Evolutionary conservation across 805 yeast genomes (phyloP), one percentile per base, ranked within the genome.

Genomic region (Danielia reshetovae): DNA sequence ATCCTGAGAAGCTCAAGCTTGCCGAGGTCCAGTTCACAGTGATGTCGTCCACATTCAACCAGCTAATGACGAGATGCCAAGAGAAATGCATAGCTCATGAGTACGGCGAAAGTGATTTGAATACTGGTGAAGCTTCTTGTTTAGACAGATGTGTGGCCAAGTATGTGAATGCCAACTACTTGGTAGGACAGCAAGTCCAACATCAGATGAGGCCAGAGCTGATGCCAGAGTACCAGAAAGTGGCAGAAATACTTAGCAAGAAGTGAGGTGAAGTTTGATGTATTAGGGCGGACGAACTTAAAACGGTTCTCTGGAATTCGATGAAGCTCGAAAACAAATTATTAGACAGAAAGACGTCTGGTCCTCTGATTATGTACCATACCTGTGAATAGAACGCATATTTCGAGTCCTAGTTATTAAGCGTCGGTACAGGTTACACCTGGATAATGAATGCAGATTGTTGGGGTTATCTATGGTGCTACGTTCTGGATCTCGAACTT

Each of bases 111-210:
- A 71, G 75, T 7, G 97, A 90, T 17, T 65, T 89, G 35, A 79
- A 77, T 44, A 87, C 88, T 51, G 97, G 96, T 24, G 97, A 89
- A 55, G 60, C 70, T 39, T 72, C 76, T 29, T 90, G 97, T 56
- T 63, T 85, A 8, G 96, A 88, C 57, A 68, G 97, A 40, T 89
- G 97, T 62, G 90, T 85, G 28, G 61, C 78, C 43, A 89, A 89
- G 58, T 88, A 81, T 59, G 85, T 87, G 66, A 72, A 72, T 48
- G 81, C 88, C 29, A 88, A 81, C 55, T 58, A 75, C 29, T 54
- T 72, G 34, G 64, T 85, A 19, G 93, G 90, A 0, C 71, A 67
- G 52, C 61, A 57, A 65, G 71, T 43, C 68, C 50, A 65, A 58
- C 35, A 30, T 29, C 26, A 24, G 33, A 34, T 47, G 39, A 27